Conservation (phyloP, 2,329 filamentous ascomycete genomes). For the Ascomycota sp. region DNA sequence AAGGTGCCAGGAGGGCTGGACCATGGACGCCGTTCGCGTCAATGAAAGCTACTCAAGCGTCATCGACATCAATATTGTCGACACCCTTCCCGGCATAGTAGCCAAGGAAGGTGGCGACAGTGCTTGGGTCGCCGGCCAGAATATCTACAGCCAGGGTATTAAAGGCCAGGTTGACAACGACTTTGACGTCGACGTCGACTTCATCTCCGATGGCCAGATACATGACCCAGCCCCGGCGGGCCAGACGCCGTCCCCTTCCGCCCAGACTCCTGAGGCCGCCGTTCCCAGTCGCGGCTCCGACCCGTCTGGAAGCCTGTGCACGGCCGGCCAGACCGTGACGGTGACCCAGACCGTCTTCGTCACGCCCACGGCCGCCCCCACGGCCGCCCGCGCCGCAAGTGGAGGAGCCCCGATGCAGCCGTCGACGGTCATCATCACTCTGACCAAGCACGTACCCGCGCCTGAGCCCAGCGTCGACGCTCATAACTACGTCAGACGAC, state of each 20-base stretch:
- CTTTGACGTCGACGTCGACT: conserved; percentile 22
- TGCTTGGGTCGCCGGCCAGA: conserved; percentile 15
- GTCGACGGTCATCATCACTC: conserved; percentile 2
- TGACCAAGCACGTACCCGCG: conserved; percentile 1
- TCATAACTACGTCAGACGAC: too few relatives aligned
- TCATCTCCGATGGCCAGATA: too few relatives aligned
- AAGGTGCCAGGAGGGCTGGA: conserved; percentile 16
- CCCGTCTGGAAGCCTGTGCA: not conserved
- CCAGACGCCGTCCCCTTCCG: not conserved
- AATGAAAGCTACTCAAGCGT: conserved; percentile 22
- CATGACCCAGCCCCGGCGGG: not conserved
- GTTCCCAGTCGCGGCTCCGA: not conserved
- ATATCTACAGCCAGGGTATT: conserved; percentile 23
- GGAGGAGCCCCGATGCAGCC: not conserved
- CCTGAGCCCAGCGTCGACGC: not conserved
- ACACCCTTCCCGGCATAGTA: conserved; percentile 6
- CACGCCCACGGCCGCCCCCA: not conserved
- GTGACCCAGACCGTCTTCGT: conserved; percentile 7
- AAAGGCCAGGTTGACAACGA: conserved; percentile 22
- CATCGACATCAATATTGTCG: conserved; percentile 18
- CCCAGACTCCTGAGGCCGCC: not conserved
- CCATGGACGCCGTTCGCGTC: conserved; percentile 11
- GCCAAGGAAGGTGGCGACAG: conserved; percentile 6
- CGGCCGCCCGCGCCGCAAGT: conserved; percentile 5
- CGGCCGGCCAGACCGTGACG: not conserved